Evolutionary conservation across 2,329 filamentous ascomycete genomes (phyloP).

Genomic region (Ophiostoma montium): DNA sequence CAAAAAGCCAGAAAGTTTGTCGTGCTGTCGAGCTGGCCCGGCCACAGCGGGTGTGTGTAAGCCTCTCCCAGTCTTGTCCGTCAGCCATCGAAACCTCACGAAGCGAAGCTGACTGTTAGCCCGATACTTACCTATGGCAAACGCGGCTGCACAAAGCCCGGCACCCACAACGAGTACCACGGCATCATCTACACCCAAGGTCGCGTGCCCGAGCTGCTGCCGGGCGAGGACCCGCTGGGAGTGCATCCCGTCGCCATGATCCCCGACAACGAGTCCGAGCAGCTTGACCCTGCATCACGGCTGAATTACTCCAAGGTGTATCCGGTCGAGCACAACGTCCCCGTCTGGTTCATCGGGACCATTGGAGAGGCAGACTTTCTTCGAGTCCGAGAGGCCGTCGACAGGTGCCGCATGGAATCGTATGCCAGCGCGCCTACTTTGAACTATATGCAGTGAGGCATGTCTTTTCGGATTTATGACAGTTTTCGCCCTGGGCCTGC

Average conservation of each 20-base stretch:
- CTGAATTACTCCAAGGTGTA: slow-evolving; percentile 44
- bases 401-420: not conserved
- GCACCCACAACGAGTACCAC: slow-evolving; percentile 37
- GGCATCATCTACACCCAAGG: slow-evolving; percentile 33
- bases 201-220: slow-evolving; percentile 20
- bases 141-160: slow-evolving; percentile 37
- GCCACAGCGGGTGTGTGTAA: slow-evolving; percentile 43
- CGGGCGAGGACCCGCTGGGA: slow-evolving; percentile 26
- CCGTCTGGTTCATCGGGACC: slow-evolving; percentile 41
- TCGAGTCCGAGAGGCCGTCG: not conserved
- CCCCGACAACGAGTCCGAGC: slow-evolving; percentile 29
- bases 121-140: slow-evolving; percentile 42
- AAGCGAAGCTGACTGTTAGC: slow-evolving; percentile 20
- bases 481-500: too few relatives aligned
- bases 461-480: too few relatives aligned
- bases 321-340: slow-evolving; percentile 43
- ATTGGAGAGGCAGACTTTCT: not conserved
- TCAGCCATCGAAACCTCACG: not conserved
- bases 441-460: not conserved
- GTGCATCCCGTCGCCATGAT: slow-evolving; percentile 31
- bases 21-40: slow-evolving; percentile 35
- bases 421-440: too few relatives aligned
- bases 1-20: slow-evolving; percentile 30
- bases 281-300: slow-evolving; percentile 34
- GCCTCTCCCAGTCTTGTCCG: not conserved